Base-by-base conservation (phyloP, 768 basidiomycete genomes). In the Amanita phalloides region DNA sequence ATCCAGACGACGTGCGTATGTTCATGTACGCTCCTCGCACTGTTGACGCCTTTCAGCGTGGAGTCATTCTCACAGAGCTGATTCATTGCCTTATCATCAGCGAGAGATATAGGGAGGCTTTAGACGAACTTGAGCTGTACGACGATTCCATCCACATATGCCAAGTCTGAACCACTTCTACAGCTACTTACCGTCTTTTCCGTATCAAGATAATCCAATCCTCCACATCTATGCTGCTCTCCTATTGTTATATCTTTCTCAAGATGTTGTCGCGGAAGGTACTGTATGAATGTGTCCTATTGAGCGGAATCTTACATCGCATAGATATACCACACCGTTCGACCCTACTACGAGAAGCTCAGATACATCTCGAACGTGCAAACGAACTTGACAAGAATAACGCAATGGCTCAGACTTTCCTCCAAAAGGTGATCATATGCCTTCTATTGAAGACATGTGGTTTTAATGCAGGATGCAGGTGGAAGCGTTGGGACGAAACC, bases 121-220 rank as follows among this genome's bases (percentile, higher is more conserved):
- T 92, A 50, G 86, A 90, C 54, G 89, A 96, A 62, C 68, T 95
- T 10, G 89, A 93, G 61, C 73, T 93, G 90, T 92, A 66, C 56
- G 78, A 66, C 14, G 26, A 4, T 54, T 25, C n/a, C 21, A 32
- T 38, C 36, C 38, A 13, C 26, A 37, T 39, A 17, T 36, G 38
- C 41, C 50, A 45, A n/a, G 53, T 17, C 14, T 49, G 44, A 53
- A 49, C 48, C 53, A 43, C 46, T 43, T 46, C 54, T 49, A 6
- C 56, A 91, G 91, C 23, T 94, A 89, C 63, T 74, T 95, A 4
- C 88, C 90, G 1, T 86, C 89, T 2, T 85, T 87, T 62, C 93
- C 93, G 2, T 95, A 83, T 68, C 84, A 83, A 61, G 86, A 90
- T 57, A 88, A 90, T 56, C 76, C 85, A 1, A 68, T 81, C 6